Conservation (phyloP, 2,329 filamentous ascomycete species). For the Clonostachys rhizophaga region DNA sequence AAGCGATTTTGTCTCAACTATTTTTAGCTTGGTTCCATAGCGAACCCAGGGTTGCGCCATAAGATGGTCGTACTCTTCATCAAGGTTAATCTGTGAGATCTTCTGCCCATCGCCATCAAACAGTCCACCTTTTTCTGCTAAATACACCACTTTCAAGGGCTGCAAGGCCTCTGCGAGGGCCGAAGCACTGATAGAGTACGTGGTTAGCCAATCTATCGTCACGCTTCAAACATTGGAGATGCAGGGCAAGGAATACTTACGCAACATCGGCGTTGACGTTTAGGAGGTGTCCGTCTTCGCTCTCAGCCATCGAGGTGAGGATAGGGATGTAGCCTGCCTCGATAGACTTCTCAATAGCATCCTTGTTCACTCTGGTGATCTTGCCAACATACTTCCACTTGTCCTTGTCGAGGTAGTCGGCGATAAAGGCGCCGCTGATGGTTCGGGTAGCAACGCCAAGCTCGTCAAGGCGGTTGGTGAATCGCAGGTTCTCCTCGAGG, state of each 20-base stretch:
- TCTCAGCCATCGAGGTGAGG: slow-evolving; percentile 86
- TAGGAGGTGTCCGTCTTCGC: slow-evolving; percentile 81
- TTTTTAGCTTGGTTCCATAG: slow-evolving; percentile 62
- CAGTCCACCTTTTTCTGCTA: slow-evolving; percentile 96
- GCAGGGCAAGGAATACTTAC: not conserved
- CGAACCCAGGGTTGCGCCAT: slow-evolving; percentile 95
- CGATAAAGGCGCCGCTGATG: slow-evolving; percentile 86
- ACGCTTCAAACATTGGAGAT: not conserved
- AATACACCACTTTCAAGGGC: slow-evolving; percentile 94
- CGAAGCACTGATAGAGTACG: slow-evolving; percentile 48
- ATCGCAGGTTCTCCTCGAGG: slow-evolving; percentile 89
- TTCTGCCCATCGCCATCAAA: slow-evolving; percentile 93
- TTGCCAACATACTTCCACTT: slow-evolving; percentile 96
- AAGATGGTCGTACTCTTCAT: slow-evolving; percentile 90
- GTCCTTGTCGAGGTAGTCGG: slow-evolving; percentile 92
- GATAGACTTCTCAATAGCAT: slow-evolving; percentile 86
- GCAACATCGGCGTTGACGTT: slow-evolving; percentile 99
- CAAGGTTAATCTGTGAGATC: slow-evolving; percentile 95
- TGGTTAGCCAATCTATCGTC: not conserved
- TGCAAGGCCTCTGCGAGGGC: slow-evolving; percentile 65
- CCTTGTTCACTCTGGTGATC: slow-evolving; percentile 88
- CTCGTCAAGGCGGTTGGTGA: slow-evolving; percentile 84
- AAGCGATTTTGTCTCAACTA: not conserved
- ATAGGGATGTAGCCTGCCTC: slow-evolving; percentile 88
- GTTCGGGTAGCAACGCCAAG: slow-evolving; percentile 86